Evolutionary conservation across 2,329 filamentous ascomycete species (phyloP), one percentile per base, ranked within the genome.

Genomic region (Fonsecaea multimorphosa): DNA sequence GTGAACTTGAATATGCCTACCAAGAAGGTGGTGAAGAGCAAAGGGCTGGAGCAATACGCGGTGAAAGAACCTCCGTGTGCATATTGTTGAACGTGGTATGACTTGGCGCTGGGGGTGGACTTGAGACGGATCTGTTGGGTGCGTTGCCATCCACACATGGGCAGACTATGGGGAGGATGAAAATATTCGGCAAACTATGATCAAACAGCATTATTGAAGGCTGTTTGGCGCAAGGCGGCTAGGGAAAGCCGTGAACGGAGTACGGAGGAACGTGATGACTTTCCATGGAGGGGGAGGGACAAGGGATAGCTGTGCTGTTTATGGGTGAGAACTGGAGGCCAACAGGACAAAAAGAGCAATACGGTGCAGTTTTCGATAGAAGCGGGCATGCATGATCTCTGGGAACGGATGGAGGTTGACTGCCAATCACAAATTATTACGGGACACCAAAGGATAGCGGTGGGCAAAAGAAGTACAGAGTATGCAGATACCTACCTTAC

Each of bases 11-110:
- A 56, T 24, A 34, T 52, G 34, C 46, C 61, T n/a, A 16, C 32
- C 52, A 68, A 67, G 55, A 69, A 67, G n/a, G 61, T 66, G 24
- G 67, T 68, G 24, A 64, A 59, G 29, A 64, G 55, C 34, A 68
- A 63, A 34, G 69, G 68, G 34, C 64, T 71, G n/a, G 64, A 68
- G 31, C 61, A 69, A 31, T 69, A 64, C 55, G 58, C 67, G n/a
- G 46, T 38, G 12, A 49, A 27, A 11, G 12, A 69, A 40, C 67
- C 58, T 53, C 52, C 56, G 19, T 51, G 67, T 16, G 67, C 61
- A 56, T 63, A 52, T 34, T 68, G 66, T 52, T 60, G 38, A 38
- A 60, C n/a, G 19, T 36, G 8, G 29, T 9, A 29, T 32, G 29
- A n/a, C 12, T 27, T 31, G 40, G n/a, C 16, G 29, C 44, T 19